Evolutionary conservation across 2,329 filamentous ascomycete species (phyloP).

Genomic region (Westerdykella sp.): DNA sequence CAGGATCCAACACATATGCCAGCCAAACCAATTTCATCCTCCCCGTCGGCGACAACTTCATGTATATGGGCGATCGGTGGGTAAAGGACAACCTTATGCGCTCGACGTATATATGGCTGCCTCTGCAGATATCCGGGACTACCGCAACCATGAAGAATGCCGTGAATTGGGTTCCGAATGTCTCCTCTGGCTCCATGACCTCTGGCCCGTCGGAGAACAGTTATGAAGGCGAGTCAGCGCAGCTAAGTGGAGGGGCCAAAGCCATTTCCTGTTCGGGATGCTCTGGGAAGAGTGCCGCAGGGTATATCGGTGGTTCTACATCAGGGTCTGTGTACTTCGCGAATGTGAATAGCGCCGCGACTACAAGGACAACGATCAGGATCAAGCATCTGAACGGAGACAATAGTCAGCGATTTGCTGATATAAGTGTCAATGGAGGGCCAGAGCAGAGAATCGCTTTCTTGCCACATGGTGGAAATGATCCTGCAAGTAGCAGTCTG

Average conservation of each 20-base stretch:
- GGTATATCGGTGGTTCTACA: conserved; percentile 40
- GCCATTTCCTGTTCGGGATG: conserved; percentile 47
- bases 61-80: conserved; percentile 67
- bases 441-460: conserved; percentile 48
- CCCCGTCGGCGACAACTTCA: conserved; percentile 38
- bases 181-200: conserved; percentile 40
- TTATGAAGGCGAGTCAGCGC: conserved; percentile 49
- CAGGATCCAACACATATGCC: conserved; percentile 52
- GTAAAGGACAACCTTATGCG: conserved; percentile 52
- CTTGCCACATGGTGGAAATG: conserved; percentile 44
- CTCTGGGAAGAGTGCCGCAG: conserved; percentile 46
- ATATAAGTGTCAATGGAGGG: conserved; percentile 52
- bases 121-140: conserved; percentile 49
- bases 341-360: conserved; percentile 40
- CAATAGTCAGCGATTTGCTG: conserved; percentile 46
- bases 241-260: conserved; percentile 43
- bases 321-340: conserved; percentile 49
- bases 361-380: conserved; percentile 47
- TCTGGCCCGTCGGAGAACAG: conserved; percentile 42
- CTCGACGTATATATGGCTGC: conserved; percentile 61
- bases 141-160: conserved; percentile 47
- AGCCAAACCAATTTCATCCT: conserved; percentile 59
- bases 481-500: conserved; percentile 44
- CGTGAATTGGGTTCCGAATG: conserved; percentile 51
- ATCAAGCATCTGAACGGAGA: conserved; percentile 55